These are phyloP conservation scores for Fusarium mundagurra DNA, from an alignment of 2,329 filamentous ascomycete genomes.

Conservation along the genomic window DNA sequence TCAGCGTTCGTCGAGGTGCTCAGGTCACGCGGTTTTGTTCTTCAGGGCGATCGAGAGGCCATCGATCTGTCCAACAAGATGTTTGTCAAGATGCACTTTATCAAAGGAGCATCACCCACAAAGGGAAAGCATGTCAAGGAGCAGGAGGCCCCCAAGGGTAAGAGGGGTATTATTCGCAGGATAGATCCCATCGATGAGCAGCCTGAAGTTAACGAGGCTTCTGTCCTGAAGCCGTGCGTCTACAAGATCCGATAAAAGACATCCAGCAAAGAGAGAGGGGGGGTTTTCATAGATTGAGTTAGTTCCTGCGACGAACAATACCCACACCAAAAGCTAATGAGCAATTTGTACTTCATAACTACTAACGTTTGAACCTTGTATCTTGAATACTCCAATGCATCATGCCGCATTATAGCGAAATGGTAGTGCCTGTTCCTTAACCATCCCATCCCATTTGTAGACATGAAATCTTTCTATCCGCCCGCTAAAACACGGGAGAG, in stretches of 20 bases:
- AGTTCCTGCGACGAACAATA: slow-evolving; percentile 27
- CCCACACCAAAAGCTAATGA: slow-evolving; percentile 23
- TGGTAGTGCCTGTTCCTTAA: slow-evolving; percentile 14
- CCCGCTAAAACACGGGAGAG: slow-evolving; percentile 15
- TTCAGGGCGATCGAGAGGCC: slow-evolving; percentile 72
- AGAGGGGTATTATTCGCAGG: slow-evolving; percentile 64
- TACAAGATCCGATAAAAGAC: slow-evolving; percentile 82
- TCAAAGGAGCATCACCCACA: slow-evolving; percentile 80
- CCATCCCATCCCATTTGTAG: not conserved
- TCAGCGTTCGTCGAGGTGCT: slow-evolving; percentile 87
- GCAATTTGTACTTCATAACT: slow-evolving; percentile 28
- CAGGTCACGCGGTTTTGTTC: slow-evolving; percentile 81
- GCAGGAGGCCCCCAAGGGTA: slow-evolving; percentile 66
- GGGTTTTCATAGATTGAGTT: slow-evolving; percentile 12
- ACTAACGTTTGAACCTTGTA: slow-evolving; percentile 18
- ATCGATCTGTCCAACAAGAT: slow-evolving; percentile 93
- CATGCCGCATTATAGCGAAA: slow-evolving; percentile 16
- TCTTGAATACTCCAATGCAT: slow-evolving; percentile 27
- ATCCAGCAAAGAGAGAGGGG: not conserved
- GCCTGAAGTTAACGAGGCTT: slow-evolving; percentile 70
- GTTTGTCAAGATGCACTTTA: slow-evolving; percentile 97
- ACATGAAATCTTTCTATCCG: slow-evolving; percentile 37
- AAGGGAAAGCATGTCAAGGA: slow-evolving; percentile 76
- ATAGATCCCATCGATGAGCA: slow-evolving; percentile 66
- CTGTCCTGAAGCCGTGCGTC: slow-evolving; percentile 89